Percentiles rank a stretch among this genome's conserved stretches.
phyloP scores from a whole-genome alignment of 306 rosid species.

The Corylus americana region DNA sequence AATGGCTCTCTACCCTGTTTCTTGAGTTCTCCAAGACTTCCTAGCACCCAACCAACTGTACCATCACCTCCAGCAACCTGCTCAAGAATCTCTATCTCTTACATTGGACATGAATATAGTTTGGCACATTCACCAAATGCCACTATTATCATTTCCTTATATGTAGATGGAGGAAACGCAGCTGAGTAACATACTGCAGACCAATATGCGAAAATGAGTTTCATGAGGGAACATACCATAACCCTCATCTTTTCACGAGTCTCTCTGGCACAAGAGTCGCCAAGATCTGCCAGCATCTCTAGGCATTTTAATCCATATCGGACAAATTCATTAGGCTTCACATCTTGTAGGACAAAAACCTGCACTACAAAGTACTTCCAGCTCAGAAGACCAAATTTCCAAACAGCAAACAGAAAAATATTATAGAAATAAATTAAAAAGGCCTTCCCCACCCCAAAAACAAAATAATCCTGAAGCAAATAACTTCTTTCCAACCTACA shows the following conservation, averaged over 20 bases:
- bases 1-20: constrained; percentile 54
- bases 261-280: constrained; percentile 82
- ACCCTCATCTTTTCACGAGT: constrained; percentile 78
- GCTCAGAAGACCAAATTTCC: constrained; percentile 2
- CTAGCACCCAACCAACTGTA: constrained; percentile 97
- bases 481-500: neutral
- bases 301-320: constrained; percentile 81
- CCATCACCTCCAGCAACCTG: constrained; percentile 99
- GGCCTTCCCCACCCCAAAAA: neutral
- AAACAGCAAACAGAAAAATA: neutral
- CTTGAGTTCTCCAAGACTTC: constrained; percentile 74
- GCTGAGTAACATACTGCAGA: constrained; percentile 5
- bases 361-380: constrained; percentile 33
- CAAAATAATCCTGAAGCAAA: neutral
- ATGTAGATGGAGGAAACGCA: constrained; percentile 2
- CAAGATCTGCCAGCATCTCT: constrained; percentile 64
- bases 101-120: neutral
- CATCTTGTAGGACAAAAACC: constrained; percentile 87
- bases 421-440: neutral
- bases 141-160: neutral
- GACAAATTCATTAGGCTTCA: constrained; percentile 92
- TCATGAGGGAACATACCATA: constrained; percentile 59
- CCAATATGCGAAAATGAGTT: constrained; percentile 2
- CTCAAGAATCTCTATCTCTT: constrained; percentile 40
- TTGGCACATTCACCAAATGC: constrained; percentile 5